Evolutionary conservation across 2,329 filamentous ascomycete species (phyloP).

Genomic region (Trichoderma sp.): DNA sequence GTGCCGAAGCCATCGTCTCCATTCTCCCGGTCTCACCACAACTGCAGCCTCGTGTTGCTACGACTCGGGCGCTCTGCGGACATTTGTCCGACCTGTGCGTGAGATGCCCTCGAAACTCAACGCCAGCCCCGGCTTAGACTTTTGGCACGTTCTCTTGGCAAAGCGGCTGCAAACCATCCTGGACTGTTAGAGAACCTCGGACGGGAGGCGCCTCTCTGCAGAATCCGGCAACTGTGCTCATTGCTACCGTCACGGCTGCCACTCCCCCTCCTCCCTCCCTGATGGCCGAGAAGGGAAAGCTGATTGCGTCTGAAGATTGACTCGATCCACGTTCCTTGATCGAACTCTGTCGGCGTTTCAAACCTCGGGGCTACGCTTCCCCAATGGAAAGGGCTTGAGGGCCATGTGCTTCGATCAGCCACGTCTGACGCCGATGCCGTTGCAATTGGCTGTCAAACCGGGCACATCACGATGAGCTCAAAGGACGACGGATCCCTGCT

Average conservation of each 20-base stretch:
- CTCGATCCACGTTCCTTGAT: background rate
- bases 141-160: background rate
- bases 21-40: background rate
- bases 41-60: background rate
- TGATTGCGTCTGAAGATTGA: background rate
- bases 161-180: background rate
- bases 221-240: constrained; percentile 9
- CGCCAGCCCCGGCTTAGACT: constrained; percentile 4
- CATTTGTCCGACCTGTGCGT: constrained; percentile 19
- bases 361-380: constrained; percentile 4
- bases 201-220: background rate
- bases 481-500: constrained; percentile 1
- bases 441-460: background rate
- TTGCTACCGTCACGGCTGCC: background rate
- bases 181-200: background rate
- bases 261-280: background rate
- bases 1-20: constrained; percentile 8
- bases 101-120: constrained; percentile 10
- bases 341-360: background rate
- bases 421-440: background rate
- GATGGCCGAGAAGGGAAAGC: constrained; percentile 18
- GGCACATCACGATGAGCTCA: constrained; percentile 24
- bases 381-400: background rate
- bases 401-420: background rate
- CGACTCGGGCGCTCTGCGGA: constrained; percentile 10